Evolutionary conservation across 139 green algal genomes (phyloP).

Genomic region (Tetradesmus lagerheimii): DNA sequence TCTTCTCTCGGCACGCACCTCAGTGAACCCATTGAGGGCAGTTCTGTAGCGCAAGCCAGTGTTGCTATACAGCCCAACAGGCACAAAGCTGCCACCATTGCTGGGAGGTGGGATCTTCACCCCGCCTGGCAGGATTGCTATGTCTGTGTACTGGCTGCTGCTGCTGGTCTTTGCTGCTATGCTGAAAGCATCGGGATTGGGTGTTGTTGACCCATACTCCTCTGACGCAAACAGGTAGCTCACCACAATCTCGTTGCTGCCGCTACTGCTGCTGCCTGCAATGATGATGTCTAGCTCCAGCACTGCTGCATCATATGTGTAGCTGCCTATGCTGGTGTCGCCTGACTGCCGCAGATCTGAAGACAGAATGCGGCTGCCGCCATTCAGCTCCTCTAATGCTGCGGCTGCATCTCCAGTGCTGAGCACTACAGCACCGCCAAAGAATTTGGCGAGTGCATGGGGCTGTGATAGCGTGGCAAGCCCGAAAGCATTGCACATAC

Average conservation of each 20-base stretch:
- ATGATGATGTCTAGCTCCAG: constrained; percentile 38
- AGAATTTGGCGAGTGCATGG: constrained; percentile 6
- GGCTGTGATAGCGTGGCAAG: background rate
- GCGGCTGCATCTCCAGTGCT: constrained; percentile 35
- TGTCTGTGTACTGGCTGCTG: constrained; percentile 11
- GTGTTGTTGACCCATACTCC: constrained; percentile 18
- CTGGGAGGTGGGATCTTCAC: background rate
- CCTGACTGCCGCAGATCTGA: constrained; percentile 24
- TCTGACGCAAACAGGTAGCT: constrained; percentile 42
- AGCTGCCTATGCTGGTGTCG: constrained; percentile 1
- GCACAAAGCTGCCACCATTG: background rate
- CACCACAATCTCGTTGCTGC: constrained; percentile 18
- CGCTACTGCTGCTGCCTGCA: background rate
- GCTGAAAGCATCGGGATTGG: constrained; percentile 20
- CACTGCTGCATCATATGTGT: constrained; percentile 38
- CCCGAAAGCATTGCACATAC: constrained; percentile 17
- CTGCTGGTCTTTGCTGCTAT: background rate
- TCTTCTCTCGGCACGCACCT: constrained; percentile 8
- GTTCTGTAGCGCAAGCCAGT: background rate
- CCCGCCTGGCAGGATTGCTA: constrained; percentile 32
- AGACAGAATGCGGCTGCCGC: background rate
- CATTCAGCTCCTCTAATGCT: background rate
- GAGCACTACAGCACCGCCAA: constrained; percentile 29
- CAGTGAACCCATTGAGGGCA: constrained; percentile 16
- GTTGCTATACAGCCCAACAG: background rate